Evolutionary conservation across 306 rosid genomes (phyloP).

Genomic region (Sindora glabra): DNA sequence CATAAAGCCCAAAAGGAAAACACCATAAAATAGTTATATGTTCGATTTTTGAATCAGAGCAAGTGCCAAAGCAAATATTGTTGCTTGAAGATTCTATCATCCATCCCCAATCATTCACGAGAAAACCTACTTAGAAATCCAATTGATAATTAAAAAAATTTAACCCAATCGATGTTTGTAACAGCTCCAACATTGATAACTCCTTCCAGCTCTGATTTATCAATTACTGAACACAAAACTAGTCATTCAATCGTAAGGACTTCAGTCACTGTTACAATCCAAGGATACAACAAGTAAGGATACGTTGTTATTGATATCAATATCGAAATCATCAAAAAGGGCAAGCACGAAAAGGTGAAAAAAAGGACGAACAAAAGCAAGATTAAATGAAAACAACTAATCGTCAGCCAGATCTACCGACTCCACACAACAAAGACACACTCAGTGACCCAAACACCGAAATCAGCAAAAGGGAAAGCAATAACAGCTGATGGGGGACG

Average conservation of each 20-base stretch:
- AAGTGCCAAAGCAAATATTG: too few relatives aligned
- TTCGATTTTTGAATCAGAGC: too few relatives aligned
- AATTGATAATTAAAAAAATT: neutral
- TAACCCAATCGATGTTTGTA: neutral
- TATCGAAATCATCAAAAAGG: neutral
- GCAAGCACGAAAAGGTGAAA: neutral
- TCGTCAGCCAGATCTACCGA: conserved; percentile 12
- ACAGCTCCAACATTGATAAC: neutral
- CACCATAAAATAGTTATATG: too few relatives aligned
- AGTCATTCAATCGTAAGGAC: neutral
- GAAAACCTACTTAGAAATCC: neutral
- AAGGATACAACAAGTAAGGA: neutral
- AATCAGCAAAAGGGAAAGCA: neutral
- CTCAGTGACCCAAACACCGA: neutral
- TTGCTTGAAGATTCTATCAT: too few relatives aligned
- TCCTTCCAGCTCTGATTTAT: neutral
- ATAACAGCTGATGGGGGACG: neutral
- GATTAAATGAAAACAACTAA: neutral
- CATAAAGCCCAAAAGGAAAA: too few relatives aligned
- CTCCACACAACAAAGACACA: neutral
- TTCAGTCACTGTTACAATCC: neutral
- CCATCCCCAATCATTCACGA: too few relatives aligned
- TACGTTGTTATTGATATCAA: too few relatives aligned
- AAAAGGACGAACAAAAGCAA: neutral
- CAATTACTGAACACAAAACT: neutral